Evolutionary conservation across 768 basidiomycete species (phyloP).

Genomic region (Panaeolus cyanescens): DNA sequence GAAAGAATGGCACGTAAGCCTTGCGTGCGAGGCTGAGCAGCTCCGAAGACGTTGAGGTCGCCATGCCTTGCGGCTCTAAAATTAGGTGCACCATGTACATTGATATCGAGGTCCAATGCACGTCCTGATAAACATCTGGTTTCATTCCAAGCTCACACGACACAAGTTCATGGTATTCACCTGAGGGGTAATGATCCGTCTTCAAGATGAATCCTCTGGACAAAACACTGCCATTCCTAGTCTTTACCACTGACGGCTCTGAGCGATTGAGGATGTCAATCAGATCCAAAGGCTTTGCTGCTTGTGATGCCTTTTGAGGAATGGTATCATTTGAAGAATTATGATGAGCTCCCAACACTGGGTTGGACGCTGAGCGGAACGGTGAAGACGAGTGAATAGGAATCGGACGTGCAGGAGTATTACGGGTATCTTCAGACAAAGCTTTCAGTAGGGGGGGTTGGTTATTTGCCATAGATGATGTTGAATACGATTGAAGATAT

Average conservation of each 20-base stretch:
- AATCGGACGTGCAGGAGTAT: not conserved
- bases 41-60: constrained; percentile 90
- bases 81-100: constrained; percentile 94
- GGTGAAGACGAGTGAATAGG: constrained; percentile 1
- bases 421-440: not conserved
- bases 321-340: constrained; percentile 12
- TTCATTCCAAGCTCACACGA: constrained; percentile 3
- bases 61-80: constrained; percentile 83
- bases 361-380: not conserved
- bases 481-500: constrained; percentile 1
- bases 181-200: constrained; percentile 87
- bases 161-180: constrained; percentile 30
- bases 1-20: constrained; percentile 91
- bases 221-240: constrained; percentile 80
- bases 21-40: constrained; percentile 92
- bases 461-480: constrained; percentile 9
- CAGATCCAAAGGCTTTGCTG: constrained; percentile 51
- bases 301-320: constrained; percentile 13
- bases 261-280: constrained; percentile 65
- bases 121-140: constrained; percentile 51
- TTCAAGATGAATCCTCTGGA: constrained; percentile 92
- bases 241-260: constrained; percentile 77
- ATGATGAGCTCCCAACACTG: not conserved
- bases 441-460: constrained; percentile 5
- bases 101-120: constrained; percentile 88